Evolutionary conservation across 148 eudicot genomes (phyloP), one percentile per base, ranked within the genome.

Genomic region (Rhododendron kiyosumense): DNA sequence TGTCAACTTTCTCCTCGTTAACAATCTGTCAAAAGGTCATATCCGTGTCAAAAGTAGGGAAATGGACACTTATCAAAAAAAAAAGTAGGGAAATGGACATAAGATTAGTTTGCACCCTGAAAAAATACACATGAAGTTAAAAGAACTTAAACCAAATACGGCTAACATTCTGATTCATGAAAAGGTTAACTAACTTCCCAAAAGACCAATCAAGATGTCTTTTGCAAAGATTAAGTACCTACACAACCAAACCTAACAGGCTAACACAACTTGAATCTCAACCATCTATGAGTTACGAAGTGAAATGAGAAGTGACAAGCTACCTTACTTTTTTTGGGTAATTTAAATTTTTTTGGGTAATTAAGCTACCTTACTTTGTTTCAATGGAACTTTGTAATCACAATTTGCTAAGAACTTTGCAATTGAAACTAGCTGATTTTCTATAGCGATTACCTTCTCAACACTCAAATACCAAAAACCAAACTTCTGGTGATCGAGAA

Each of bases 11-110:
- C 88, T 91, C 87, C 82, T 85, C 89, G n/a, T 78, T 80, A 82
- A 78, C 85, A 85, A 95, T 86, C 98, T 95, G 94, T 80, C 87
- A 90, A 38, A 88, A 73, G 85, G 20, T 32, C 71, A 79, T 36
- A 85, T 14, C n/a, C 74, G 34, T 67, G 76, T 28, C 54, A 82
- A 78, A 78, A 78, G 52, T 41, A 43, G 26, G 52, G n/a, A 78
- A 41, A 22, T 9, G 9, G 41, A 30, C 76, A 71, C 34, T 32
- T 32, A 32, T 32, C 34, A 32, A 32, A 32, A 32, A 32, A 32
- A 78, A 78, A 45, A 78, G 52, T 41, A 43, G 26, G 52, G n/a
- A 78, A 41, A 22, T 9, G 9, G 41, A 30, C 41, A 71, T 32
- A 32, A 24, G 10, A 78, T 78, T 22, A 22, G 80, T 77, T 38